These are phyloP conservation scores for Aspergillus cavernicola DNA, from an alignment of 495 filamentous ascomycete species.

Conservation along the genomic window DNA sequence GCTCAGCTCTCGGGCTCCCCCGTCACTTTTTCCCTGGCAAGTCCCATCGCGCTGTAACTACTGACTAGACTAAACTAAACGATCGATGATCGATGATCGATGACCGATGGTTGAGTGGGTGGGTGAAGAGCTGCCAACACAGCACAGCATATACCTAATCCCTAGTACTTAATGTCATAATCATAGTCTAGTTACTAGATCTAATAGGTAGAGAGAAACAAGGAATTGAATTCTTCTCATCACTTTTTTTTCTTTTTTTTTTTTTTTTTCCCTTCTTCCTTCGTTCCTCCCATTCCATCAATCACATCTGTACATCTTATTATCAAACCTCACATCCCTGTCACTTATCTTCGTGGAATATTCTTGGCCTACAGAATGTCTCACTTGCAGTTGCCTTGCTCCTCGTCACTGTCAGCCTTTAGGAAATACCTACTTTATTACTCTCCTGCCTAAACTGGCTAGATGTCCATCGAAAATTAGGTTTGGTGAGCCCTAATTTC, in stretches of 20 bases:
- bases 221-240: too few relatives aligned
- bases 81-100: too few relatives aligned
- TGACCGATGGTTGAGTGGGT: background rate
- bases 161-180: conserved; percentile 3
- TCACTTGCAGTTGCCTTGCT: background rate
- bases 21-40: conserved; percentile 47
- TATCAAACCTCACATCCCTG: background rate
- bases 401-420: background rate
- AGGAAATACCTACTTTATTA: background rate
- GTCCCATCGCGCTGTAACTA: conserved; percentile 42
- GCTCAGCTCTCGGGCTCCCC: conserved; percentile 50
- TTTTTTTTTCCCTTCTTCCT: background rate
- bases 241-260: background rate
- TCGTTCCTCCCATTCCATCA: background rate
- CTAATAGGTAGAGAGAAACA: background rate
- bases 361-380: conserved; percentile 2
- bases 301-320: too few relatives aligned
- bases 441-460: too few relatives aligned
- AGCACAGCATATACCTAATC: background rate
- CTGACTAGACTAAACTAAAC: too few relatives aligned
- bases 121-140: conserved; percentile 1
- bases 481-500: too few relatives aligned
- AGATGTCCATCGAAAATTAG: too few relatives aligned
- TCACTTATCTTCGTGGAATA: too few relatives aligned
- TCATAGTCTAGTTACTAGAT: background rate